These are phyloP conservation scores for Suillus tomentosus DNA, from an alignment of 768 basidiomycete genomes.

Conservation along the genomic window DNA sequence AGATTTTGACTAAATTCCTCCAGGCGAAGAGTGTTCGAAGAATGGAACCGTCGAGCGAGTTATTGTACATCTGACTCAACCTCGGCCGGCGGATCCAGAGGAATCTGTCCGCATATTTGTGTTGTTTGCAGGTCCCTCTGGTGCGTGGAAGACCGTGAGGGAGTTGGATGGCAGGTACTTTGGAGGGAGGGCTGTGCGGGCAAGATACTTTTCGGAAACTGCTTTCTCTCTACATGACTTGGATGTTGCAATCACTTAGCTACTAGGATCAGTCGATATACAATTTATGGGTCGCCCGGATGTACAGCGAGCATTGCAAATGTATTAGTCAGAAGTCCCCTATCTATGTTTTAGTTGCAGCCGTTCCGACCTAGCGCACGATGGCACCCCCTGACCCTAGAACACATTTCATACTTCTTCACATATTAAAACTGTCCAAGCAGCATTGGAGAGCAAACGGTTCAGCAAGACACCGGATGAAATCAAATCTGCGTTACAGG, in stretches of 20 bases:
- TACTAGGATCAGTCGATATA: background rate
- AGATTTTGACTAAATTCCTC: slow-evolving; percentile 3
- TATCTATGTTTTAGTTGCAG: too few relatives aligned
- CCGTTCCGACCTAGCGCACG: too few relatives aligned
- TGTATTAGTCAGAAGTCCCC: too few relatives aligned
- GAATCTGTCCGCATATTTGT: slow-evolving; percentile 93
- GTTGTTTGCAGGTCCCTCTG: slow-evolving; percentile 85
- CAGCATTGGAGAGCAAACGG: too few relatives aligned
- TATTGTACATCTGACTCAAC: slow-evolving; percentile 75
- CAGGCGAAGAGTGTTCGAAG: slow-evolving; percentile 90
- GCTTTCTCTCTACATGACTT: slow-evolving; percentile 53
- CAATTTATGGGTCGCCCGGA: too few relatives aligned
- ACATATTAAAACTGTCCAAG: too few relatives aligned
- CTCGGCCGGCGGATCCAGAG: slow-evolving; percentile 62
- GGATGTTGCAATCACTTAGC: slow-evolving; percentile 43
- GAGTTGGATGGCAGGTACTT: slow-evolving; percentile 94
- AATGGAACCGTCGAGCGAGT: slow-evolving; percentile 93
- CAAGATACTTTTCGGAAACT: slow-evolving; percentile 76
- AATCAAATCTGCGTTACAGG: too few relatives aligned
- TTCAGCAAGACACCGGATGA: too few relatives aligned
- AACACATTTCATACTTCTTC: too few relatives aligned
- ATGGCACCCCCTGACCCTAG: too few relatives aligned
- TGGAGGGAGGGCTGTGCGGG: slow-evolving; percentile 81
- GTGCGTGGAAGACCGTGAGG: slow-evolving; percentile 94
- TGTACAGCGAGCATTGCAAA: too few relatives aligned